Base-by-base conservation (phyloP, 768 basidiomycete genomes). In the Botryobasidium botryosum region DNA sequence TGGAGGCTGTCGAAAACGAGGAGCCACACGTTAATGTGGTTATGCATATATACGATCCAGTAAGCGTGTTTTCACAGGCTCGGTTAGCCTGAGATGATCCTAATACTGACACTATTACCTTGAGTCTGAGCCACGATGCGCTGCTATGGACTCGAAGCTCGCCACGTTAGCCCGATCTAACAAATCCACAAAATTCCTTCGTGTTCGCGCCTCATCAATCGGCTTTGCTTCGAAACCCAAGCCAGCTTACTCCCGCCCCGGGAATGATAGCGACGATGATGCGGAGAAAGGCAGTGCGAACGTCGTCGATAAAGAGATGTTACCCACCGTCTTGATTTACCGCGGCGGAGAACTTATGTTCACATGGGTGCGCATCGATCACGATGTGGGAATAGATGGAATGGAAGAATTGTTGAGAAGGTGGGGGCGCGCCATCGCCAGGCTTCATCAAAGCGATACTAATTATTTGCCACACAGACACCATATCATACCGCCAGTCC, bases 31-130 rank as follows among this genome's bases (percentile, higher is more conserved):
- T 75, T 12, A 87, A 80, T 79, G 80, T 88, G 8, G 75, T 87
- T n/a, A 66, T 88, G 18, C 85, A 88, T 59, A 65, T 88, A 5
- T 88, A 85, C 54, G 79, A 85, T 53, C 66, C 81, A 40, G 84
- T 85, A 59, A 53, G 78, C 65, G 25, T 20, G 27, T 18, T 42
- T 24, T 26, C 40, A 26, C 23, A 13, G n/a, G n/a, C n/a, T n/a
- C n/a, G n/a, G n/a, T n/a, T n/a, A n/a, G n/a, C 35, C 35, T 48
- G 43, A 35, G 28, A 17, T 43, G 18, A 26, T 31, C 40, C 23
- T 4, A 35, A 38, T 15, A 17, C 3, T 36, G 21, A 13, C 20
- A 23, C 45, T 18, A 45, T 36, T 27, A 35, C 8, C 8, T 27
- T 24, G 24, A 86, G 85, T 79, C 78, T 24, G 56, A 86, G 49